These are phyloP conservation scores for peach (Prunus persica) DNA, from an alignment of 306 rosid genomes.

Conservation along the genomic window Prunus_persica_NCBIv2 NC_034015.1:8665001-8665500, in stretches of 20 bases:
- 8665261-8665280: background rate
- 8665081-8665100: background rate
- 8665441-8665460: background rate
- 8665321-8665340: background rate
- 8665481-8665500: conserved; percentile 9
- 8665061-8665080: background rate
- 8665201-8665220: background rate
- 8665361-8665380: background rate
- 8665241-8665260: background rate
- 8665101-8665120: background rate
- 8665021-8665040: background rate
- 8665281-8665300: background rate
- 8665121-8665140: background rate
- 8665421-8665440: background rate
- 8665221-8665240: background rate
- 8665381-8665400: background rate
- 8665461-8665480: background rate
- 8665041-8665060: background rate
- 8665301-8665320: background rate
- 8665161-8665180: background rate
- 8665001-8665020: background rate
- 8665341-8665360: background rate
- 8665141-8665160: background rate
- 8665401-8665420: background rate
- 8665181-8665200: background rate